Conservation (phyloP, 2,329 filamentous ascomycete species). For the Thelonectria discophora region DNA sequence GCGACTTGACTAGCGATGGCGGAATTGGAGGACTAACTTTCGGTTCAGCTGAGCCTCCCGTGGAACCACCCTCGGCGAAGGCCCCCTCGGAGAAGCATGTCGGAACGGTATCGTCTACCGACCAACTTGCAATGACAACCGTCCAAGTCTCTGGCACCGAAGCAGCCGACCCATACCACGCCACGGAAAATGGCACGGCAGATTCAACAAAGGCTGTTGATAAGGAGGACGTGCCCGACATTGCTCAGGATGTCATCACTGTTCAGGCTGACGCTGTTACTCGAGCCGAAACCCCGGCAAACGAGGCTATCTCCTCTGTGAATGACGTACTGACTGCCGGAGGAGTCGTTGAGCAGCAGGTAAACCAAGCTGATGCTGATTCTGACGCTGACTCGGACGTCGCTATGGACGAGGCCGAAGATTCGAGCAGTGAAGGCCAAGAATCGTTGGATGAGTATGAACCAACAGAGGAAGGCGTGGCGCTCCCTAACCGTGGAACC, state of each 20-base stretch:
- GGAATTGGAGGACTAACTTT: conserved; percentile 26
- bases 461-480: conserved; percentile 56
- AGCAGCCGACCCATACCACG: not conserved
- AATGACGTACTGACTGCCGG: not conserved
- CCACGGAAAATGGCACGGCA: not conserved
- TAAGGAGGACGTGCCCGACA: not conserved
- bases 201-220: not conserved
- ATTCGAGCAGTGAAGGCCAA: conserved; percentile 41
- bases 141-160: conserved; percentile 16
- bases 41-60: conserved; percentile 22
- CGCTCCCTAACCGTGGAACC: conserved; percentile 26
- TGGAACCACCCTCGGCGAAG: conserved; percentile 5
- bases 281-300: not conserved
- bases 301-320: conserved; percentile 1
- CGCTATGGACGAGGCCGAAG: conserved; percentile 37
- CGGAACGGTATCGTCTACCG: conserved; percentile 1
- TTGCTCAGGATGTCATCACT: not conserved
- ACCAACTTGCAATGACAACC: conserved; percentile 24
- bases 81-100: not conserved
- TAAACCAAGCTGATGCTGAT: not conserved
- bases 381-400: conserved; percentile 32
- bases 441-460: conserved; percentile 63
- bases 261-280: not conserved
- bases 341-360: not conserved
- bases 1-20: conserved; percentile 6